Evolutionary conservation across 1,139 yeast species (phyloP), one percentile per base, ranked within the genome.

Genomic region (Geotrichum klebahnii): DNA sequence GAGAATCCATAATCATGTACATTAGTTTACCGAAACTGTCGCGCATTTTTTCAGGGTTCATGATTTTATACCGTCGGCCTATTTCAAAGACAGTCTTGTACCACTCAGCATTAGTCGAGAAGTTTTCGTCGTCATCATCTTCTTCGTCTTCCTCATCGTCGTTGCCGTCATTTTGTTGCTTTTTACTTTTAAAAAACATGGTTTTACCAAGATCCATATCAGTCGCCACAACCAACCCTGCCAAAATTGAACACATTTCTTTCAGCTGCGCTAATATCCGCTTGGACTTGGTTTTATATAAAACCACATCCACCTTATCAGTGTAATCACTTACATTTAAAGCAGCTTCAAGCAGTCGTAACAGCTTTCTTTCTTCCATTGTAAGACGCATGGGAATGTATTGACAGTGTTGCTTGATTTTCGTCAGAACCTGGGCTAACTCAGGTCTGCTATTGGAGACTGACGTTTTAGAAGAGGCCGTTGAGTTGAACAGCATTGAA

Each of bases 1-100:
- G 69, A 1, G 90, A 83, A 62, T 83, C 92, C 89, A 84, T 84
- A 41, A 84, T 80, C 84, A 83, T 84, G 64, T 82, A 83, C 70
- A 84, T 81, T 52, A 84, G 68, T 61, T 83, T 82, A 39, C 92
- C 92, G 63, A 80, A 84, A 2, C 81, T 80, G 58, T 80, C 84
- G 52, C 88, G 73, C 84, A 84, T 80, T 58, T 79, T 74, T 58
- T 83, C 88, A 0, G 92, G 92, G 61, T 83, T 83, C 88, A 83
- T 81, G 57, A 84, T 79, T 62, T 83, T 83, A 67, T 83, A 83
- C 46, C 92, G 73, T 58, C 92, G 73, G 23, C 92, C 92, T 54
- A 83, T 78, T 65, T 83, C 92, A 63, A 83, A 83, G 14, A 83
- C 70, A 37, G 66, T 67, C 60, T 83, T 74, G 63, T 79, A 83